Conservation (phyloP, 306 rosid species). For the Vigna trinervia region DNA sequence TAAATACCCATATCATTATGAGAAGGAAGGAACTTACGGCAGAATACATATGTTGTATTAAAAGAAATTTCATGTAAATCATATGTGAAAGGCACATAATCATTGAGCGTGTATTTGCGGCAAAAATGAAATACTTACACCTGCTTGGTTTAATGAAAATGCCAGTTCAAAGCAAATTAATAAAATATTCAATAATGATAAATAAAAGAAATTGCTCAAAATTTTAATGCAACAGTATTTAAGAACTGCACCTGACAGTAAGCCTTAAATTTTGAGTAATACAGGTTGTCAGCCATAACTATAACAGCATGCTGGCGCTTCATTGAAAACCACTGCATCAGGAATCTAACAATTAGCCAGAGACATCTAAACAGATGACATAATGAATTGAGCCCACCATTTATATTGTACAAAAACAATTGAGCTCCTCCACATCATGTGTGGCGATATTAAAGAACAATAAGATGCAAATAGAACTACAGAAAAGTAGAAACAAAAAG, state of each 20-base stretch:
- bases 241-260: slow-evolving; percentile 73
- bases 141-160: neutral
- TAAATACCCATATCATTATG: neutral
- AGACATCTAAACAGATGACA: slow-evolving; percentile 16
- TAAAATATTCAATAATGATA: neutral
- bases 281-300: slow-evolving; percentile 75
- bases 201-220: slow-evolving; percentile 13
- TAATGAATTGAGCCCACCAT: slow-evolving; percentile 21
- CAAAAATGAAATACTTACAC: slow-evolving; percentile 9
- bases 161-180: slow-evolving; percentile 11
- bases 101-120: neutral
- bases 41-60: slow-evolving; percentile 1
- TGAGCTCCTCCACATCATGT: slow-evolving; percentile 9
- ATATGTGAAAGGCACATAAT: neutral
- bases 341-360: slow-evolving; percentile 31
- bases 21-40: slow-evolving; percentile 31
- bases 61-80: neutral
- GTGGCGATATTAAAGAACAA: neutral
- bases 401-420: neutral
- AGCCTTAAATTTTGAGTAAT: slow-evolving; percentile 83
- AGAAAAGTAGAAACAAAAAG: neutral
- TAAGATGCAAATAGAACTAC: neutral
- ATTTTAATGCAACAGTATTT: slow-evolving; percentile 10
- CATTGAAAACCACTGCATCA: slow-evolving; percentile 90
- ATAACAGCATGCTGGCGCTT: slow-evolving; percentile 91